Conservation (phyloP, 2,329 filamentous ascomycete genomes). For the Pseudopyrenochaeta lycopersici region DNA sequence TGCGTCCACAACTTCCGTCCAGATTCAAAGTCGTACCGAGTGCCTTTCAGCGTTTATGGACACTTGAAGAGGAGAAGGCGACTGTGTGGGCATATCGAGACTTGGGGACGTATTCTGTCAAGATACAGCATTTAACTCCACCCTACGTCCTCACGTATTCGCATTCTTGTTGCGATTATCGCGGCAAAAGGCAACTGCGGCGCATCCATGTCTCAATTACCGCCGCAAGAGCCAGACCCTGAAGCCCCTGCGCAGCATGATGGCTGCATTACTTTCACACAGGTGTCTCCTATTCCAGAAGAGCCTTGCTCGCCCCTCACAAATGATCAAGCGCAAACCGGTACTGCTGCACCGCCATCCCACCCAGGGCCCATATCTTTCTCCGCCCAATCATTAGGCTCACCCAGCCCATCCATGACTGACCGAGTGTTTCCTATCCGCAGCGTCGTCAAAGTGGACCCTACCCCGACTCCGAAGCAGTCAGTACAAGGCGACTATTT, state of each 20-base stretch:
- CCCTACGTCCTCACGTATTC: neutral
- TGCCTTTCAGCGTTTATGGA: conserved; percentile 25
- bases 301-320: conserved; percentile 13
- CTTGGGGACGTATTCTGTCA: neutral
- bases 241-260: conserved; percentile 14
- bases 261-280: conserved; percentile 10
- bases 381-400: conserved; percentile 26
- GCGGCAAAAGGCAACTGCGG: conserved; percentile 3
- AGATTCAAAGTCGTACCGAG: conserved; percentile 7
- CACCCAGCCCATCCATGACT: conserved; percentile 52
- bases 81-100: neutral
- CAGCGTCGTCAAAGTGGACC: conserved; percentile 78
- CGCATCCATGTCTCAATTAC: conserved; percentile 40
- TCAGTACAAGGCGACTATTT: conserved; percentile 48
- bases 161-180: conserved; percentile 3
- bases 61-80: conserved; percentile 19
- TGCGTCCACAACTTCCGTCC: conserved; percentile 2
- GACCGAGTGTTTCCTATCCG: conserved; percentile 83
- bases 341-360: conserved; percentile 11
- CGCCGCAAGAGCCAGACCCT: conserved; percentile 17
- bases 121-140: neutral
- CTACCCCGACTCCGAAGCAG: conserved; percentile 51
- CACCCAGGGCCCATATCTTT: conserved; percentile 23
- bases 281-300: conserved; percentile 24
- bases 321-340: conserved; percentile 7